A percentile compares a stretch with the other conserved stretches of the same genome.
phyloP scores from a whole-genome alignment of 2,329 filamentous ascomycete species.

The Penicillium brasilianum region DNA sequence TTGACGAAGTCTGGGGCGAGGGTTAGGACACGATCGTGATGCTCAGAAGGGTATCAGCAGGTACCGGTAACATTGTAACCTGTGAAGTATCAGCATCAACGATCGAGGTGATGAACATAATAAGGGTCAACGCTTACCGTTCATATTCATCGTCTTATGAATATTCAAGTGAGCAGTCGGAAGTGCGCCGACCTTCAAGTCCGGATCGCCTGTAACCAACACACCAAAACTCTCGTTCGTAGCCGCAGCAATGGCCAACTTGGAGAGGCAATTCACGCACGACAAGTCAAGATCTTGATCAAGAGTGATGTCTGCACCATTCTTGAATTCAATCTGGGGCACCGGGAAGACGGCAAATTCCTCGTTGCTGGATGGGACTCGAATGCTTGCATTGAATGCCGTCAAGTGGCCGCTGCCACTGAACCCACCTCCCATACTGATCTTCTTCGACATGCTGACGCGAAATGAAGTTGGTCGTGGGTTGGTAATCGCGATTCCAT shows the following conservation, averaged over 20 bases:
- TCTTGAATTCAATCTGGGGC: slow-evolving; percentile 24
- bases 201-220: slow-evolving; percentile 26
- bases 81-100: slow-evolving; percentile 5
- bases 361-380: slow-evolving; percentile 17
- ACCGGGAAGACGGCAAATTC: slow-evolving; percentile 28
- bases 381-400: slow-evolving; percentile 31
- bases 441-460: slow-evolving; percentile 26
- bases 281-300: slow-evolving; percentile 33
- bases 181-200: slow-evolving; percentile 27
- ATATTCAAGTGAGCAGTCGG: slow-evolving; percentile 34
- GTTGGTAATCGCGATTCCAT: slow-evolving; percentile 32
- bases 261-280: slow-evolving; percentile 33
- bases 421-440: slow-evolving; percentile 27
- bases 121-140: slow-evolving; percentile 15
- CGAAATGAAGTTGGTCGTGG: slow-evolving; percentile 32
- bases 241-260: slow-evolving; percentile 24
- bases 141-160: slow-evolving; percentile 30
- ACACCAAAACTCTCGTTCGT: slow-evolving; percentile 27
- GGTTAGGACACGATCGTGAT: background rate
- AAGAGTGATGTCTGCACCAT: slow-evolving; percentile 23
- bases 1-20: slow-evolving; percentile 28
- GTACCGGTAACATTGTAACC: slow-evolving; percentile 33
- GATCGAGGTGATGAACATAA: background rate
- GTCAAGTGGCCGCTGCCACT: slow-evolving; percentile 31
- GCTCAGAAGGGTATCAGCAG: background rate